phyloP scores from a whole-genome alignment of 371 early-diverging fungal species.

The Haplosporangium sp. region DNA sequence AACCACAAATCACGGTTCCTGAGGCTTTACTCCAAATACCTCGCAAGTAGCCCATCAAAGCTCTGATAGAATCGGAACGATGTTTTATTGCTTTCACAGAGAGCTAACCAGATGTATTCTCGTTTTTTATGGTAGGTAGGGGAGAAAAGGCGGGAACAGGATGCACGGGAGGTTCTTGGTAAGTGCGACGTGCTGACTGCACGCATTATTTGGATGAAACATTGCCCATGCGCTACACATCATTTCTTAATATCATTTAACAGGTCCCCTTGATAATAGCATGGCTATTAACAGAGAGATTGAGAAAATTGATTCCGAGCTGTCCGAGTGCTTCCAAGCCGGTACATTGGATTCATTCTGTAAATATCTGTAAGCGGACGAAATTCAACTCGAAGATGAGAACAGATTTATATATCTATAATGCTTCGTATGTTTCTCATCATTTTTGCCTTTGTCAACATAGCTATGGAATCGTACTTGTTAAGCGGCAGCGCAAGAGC shows the following conservation, averaged over 20 bases:
- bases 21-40: conserved; percentile 74
- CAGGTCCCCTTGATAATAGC: conserved; percentile 61
- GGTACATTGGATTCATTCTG: conserved; percentile 73
- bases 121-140: conserved; percentile 58
- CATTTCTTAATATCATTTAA: not conserved
- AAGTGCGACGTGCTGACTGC: not conserved
- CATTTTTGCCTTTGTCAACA: not conserved
- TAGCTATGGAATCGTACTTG: conserved; percentile 68
- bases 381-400: not conserved
- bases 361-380: conserved; percentile 67
- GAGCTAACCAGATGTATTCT: not conserved
- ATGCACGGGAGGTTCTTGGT: conserved; percentile 67
- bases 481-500: conserved; percentile 57
- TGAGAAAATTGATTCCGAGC: conserved; percentile 59
- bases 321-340: conserved; percentile 56
- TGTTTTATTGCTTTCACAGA: no score
- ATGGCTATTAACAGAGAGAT: conserved; percentile 64
- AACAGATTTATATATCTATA: not conserved
- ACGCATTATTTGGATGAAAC: not conserved
- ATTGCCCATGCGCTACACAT: not conserved
- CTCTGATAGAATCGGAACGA: not conserved
- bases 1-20: conserved; percentile 70
- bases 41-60: conserved; percentile 52
- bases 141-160: conserved; percentile 71
- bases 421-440: not conserved